Conservation (phyloP, 2,329 filamentous ascomycete species). For the Trichoderma sp. region DNA sequence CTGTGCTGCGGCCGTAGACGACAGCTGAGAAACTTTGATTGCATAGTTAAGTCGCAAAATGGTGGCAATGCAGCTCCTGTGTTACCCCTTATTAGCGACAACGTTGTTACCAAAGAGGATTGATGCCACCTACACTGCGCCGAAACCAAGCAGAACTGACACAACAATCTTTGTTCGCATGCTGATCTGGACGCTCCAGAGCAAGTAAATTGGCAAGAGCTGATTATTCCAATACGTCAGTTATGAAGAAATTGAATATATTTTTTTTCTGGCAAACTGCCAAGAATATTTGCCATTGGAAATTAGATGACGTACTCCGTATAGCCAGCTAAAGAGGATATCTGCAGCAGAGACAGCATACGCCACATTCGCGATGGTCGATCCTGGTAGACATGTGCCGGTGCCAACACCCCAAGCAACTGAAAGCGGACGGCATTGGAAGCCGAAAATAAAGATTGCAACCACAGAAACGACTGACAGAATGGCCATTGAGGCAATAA, state of each 20-base stretch:
- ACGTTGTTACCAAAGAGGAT: not conserved
- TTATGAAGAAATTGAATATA: not conserved
- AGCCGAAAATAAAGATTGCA: not conserved
- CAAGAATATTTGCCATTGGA: not conserved
- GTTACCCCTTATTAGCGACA: not conserved
- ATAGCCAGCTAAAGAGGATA: constrained; percentile 1
- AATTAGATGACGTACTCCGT: not conserved
- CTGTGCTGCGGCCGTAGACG: not conserved
- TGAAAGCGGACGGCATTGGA: constrained; percentile 1
- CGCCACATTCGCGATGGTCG: not conserved
- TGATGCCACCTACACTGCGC: not conserved
- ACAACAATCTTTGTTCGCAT: not conserved
- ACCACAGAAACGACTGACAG: not conserved
- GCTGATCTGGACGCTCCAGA: constrained; percentile 7
- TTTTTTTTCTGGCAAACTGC: not conserved
- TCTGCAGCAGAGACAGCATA: not conserved
- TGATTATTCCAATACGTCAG: not conserved
- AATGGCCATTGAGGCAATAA: not conserved
- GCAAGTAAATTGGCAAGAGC: not conserved
- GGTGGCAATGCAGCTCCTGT: constrained; percentile 3
- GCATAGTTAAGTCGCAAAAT: constrained; percentile 5
- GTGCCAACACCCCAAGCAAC: constrained; percentile 1
- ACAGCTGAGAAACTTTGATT: not conserved
- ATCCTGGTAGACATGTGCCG: not conserved
- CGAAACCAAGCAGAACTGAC: not conserved